Evolutionary conservation across 345 rosid species (phyloP).

Genomic region (Citrus inodora): DNA sequence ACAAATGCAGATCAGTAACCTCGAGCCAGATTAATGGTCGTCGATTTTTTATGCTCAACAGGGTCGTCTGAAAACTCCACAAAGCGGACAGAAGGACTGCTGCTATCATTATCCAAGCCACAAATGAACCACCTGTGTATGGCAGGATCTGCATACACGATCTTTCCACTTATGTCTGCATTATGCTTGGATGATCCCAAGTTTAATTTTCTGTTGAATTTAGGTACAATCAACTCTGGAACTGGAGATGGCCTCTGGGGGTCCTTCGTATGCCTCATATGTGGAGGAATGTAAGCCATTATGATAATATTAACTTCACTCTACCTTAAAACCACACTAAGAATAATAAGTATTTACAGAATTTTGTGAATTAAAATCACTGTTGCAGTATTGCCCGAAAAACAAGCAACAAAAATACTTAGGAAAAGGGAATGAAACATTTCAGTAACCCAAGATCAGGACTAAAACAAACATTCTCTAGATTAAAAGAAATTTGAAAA

Average conservation of each 20-base stretch:
- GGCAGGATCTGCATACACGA: constrained; percentile 15
- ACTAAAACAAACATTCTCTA: not conserved
- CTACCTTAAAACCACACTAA: not conserved
- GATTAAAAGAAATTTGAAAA: not conserved
- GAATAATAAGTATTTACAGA: not conserved
- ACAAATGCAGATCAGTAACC: constrained; percentile 2
- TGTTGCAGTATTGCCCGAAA: no score
- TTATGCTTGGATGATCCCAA: not conserved
- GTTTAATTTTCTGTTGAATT: not conserved
- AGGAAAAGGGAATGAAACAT: not conserved
- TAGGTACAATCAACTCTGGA: constrained; percentile 7
- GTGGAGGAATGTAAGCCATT: constrained; percentile 33
- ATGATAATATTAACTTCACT: not conserved
- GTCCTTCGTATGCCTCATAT: constrained; percentile 19
- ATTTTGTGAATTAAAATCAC: not conserved
- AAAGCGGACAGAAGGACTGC: constrained; percentile 18
- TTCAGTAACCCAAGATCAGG: not conserved
- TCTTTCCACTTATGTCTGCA: not conserved
- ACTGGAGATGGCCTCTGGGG: not conserved
- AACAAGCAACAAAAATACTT: not conserved
- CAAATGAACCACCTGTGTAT: constrained; percentile 16
- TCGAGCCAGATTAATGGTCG: not conserved
- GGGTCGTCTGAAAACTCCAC: constrained; percentile 9
- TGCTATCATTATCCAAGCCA: constrained; percentile 12
- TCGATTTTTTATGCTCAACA: not conserved